Conservation (phyloP, 805 yeast genomes). For the Cyberlindnera lachancei region DNA sequence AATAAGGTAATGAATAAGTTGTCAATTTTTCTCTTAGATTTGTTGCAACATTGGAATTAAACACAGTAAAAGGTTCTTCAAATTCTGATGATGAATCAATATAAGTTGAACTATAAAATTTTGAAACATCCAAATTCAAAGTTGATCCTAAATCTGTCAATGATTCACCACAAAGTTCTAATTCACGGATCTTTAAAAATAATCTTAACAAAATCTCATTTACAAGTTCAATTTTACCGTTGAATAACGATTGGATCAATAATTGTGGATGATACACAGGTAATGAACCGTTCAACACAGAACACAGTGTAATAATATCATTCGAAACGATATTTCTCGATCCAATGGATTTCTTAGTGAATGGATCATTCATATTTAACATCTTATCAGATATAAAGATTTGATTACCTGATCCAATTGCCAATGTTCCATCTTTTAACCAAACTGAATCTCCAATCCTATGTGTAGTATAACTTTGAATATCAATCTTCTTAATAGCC, state of each 20-base stretch:
- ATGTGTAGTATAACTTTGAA: conserved; percentile 67
- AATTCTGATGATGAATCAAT: conserved; percentile 4
- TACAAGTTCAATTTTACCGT: conserved; percentile 49
- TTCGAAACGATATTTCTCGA: conserved; percentile 47
- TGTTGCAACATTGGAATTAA: conserved; percentile 36
- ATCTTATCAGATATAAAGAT: conserved; percentile 71
- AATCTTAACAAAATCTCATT: conserved; percentile 49
- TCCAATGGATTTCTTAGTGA: conserved; percentile 48
- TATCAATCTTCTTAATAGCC: conserved; percentile 64
- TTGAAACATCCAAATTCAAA: conserved; percentile 22
- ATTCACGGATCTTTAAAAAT: conserved; percentile 46
- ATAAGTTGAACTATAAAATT: conserved; percentile 19
- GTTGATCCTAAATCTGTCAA: conserved; percentile 22
- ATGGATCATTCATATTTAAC: conserved; percentile 46
- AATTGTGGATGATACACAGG: conserved; percentile 91
- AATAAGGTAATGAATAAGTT: conserved; percentile 61
- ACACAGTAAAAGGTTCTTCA: conserved; percentile 34
- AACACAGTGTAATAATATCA: conserved; percentile 58
- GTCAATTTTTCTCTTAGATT: conserved; percentile 53
- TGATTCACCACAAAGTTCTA: conserved; percentile 31
- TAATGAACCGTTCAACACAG: conserved; percentile 80
- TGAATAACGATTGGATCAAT: conserved; percentile 64
- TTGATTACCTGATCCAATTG: conserved; percentile 86
- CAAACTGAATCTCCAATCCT: conserved; percentile 84
- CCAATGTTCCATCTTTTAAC: conserved; percentile 72